Percentiles rank a stretch among this genome's conserved stretches.
Conservation (phyloP, 2,329 filamentous ascomycete species). For the Ophiosphaerella narmari region DNA sequence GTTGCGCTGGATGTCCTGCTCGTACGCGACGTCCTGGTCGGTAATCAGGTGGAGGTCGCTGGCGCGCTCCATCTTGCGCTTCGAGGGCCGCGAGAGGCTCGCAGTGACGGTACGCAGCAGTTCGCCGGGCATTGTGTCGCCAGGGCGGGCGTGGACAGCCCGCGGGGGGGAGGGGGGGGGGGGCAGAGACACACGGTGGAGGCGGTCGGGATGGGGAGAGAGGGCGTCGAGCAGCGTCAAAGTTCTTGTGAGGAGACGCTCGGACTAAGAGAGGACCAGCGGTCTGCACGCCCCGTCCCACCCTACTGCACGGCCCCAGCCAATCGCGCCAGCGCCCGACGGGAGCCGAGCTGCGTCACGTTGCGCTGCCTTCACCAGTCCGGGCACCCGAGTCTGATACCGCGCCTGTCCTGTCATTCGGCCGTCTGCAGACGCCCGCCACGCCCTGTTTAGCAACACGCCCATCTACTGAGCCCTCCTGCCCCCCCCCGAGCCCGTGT, state of each 20-base stretch:
- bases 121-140: constrained; percentile 51
- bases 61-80: constrained; percentile 43
- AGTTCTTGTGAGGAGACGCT: constrained; percentile 15
- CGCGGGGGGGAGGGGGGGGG: constrained; percentile 39
- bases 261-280: constrained; percentile 12
- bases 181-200: constrained; percentile 23
- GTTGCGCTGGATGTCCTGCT: constrained; percentile 91
- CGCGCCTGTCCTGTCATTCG: constrained; percentile 4
- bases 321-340: constrained; percentile 7
- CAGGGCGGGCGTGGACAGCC: constrained; percentile 35
- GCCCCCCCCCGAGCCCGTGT: constrained; percentile 6
- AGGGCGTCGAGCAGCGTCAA: constrained; percentile 20
- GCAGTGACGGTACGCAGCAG: constrained; percentile 46
- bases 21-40: constrained; percentile 91
- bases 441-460: background rate
- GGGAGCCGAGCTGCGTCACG: constrained; percentile 22
- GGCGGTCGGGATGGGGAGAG: constrained; percentile 32
- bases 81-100: constrained; percentile 40
- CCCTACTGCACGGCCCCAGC: constrained; percentile 2
- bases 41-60: constrained; percentile 58
- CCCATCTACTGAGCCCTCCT: background rate
- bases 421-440: background rate
- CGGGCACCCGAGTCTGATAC: constrained; percentile 7
- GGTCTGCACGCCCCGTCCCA: constrained; percentile 8
- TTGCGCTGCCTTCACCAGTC: constrained; percentile 12